A percentile compares a stretch with the other conserved stretches of the same genome.
These are phyloP conservation scores for Calonectria pteridis DNA, from an alignment of 2,329 filamentous ascomycete genomes.

Conservation along the genomic window DNA sequence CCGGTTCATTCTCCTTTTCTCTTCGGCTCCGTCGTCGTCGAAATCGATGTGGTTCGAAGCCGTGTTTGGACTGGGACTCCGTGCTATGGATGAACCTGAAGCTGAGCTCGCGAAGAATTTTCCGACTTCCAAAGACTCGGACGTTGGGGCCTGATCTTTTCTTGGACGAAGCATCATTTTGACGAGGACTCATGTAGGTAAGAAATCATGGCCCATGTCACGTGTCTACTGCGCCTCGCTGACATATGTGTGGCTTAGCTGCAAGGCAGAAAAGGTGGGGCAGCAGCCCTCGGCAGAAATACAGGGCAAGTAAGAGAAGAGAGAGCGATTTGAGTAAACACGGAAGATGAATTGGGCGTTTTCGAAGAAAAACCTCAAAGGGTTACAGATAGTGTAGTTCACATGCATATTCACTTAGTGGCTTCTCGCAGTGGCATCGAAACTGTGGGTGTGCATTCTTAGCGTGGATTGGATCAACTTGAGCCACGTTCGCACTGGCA, in stretches of 20 bases:
- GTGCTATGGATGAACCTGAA: background rate
- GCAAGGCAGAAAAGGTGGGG: background rate
- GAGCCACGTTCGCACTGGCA: no score
- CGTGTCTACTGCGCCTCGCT: background rate
- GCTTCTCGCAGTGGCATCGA: background rate
- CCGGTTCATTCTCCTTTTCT: slow-evolving; percentile 4
- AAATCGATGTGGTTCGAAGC: background rate
- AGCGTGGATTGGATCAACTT: background rate
- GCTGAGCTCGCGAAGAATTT: background rate
- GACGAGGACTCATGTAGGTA: background rate
- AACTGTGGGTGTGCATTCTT: background rate
- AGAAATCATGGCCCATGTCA: background rate
- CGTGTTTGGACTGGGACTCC: background rate
- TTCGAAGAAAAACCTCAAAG: background rate
- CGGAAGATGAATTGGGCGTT: no score
- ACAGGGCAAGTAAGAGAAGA: background rate
- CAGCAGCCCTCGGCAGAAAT: no score
- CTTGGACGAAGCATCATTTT: slow-evolving; percentile 19
- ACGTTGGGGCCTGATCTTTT: background rate
- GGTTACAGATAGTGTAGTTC: accelerated
- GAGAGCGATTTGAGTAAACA: background rate
- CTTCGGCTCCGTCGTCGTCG: slow-evolving; percentile 9
- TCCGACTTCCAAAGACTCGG: background rate
- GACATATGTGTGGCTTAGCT: background rate
- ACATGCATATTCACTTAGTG: background rate